These are phyloP conservation scores for Acacia melanoxylon DNA, from an alignment of 306 rosid species.

Conservation along the genomic window DNA sequence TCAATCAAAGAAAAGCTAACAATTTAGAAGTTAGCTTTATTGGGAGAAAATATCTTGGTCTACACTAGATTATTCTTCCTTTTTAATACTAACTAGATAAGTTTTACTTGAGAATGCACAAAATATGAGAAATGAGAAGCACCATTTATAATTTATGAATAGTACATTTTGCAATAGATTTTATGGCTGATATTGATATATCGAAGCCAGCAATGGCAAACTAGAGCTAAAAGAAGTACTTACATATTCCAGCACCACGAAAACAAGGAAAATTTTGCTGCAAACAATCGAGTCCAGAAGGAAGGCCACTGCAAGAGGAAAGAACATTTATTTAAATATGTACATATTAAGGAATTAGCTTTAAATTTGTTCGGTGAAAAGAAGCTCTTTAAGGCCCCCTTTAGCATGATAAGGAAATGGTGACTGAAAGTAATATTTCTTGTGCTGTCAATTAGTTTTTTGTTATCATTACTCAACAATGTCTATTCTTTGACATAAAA, in stretches of 20 bases:
- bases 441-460: not conserved
- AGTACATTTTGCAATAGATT: not conserved
- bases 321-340: not conserved
- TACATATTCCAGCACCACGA: conserved; percentile 57
- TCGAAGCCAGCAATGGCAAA: not conserved
- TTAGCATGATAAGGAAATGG: too few species aligned
- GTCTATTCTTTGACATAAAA: not conserved
- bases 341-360: not conserved
- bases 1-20: not conserved
- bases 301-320: conserved; percentile 46
- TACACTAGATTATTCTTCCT: not conserved
- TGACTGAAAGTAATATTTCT: not conserved
- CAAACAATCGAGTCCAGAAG: conserved; percentile 46
- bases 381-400: not conserved
- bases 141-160: not conserved
- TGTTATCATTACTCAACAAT: not conserved
- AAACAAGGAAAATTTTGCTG: conserved; percentile 71
- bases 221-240: conserved; percentile 30
- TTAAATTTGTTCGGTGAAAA: not conserved
- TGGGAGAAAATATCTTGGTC: not conserved
- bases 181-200: not conserved
- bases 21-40: not conserved
- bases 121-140: not conserved
- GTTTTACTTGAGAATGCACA: too few species aligned
- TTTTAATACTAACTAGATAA: not conserved